Percentiles rank a stretch among this genome's conserved stretches.
Evolutionary conservation across 345 rosid species (phyloP).

Genomic region (Rhodomyrtus tomentosa): DNA sequence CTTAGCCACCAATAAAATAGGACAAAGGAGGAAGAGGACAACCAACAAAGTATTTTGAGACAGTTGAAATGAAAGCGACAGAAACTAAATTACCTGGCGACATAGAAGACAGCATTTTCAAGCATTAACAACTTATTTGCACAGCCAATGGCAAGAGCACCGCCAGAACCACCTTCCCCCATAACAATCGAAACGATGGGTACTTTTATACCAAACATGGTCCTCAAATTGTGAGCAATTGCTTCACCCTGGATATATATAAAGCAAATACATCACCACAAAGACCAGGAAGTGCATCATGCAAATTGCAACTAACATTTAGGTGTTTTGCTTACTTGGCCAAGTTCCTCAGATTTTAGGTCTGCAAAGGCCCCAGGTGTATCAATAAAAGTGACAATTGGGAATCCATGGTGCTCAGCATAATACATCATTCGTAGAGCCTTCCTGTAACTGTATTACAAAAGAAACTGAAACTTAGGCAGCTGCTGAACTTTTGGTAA

Average conservation of each 20-base stretch:
- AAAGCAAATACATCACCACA: not conserved
- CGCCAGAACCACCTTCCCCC: conserved; percentile 99
- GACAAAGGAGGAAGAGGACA: not conserved
- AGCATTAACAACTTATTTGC: conserved; percentile 89
- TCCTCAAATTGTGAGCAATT: conserved; percentile 85
- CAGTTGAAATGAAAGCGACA: not conserved
- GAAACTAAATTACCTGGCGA: conserved; percentile 63
- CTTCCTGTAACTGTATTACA: conserved; percentile 13
- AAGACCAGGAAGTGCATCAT: not conserved
- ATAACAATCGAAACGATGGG: conserved; percentile 89
- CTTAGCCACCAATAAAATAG: not conserved
- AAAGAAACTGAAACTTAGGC: not conserved
- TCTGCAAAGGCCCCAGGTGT: conserved; percentile 39
- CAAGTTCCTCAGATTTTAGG: conserved; percentile 32
- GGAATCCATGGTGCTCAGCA: conserved; percentile 28
- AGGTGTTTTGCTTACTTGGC: conserved; percentile 10
- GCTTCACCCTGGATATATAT: conserved; percentile 76
- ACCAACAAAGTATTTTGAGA: not conserved
- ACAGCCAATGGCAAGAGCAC: conserved; percentile 97
- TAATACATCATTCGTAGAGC: conserved; percentile 22
- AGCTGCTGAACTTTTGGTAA: not conserved
- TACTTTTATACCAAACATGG: conserved; percentile 94
- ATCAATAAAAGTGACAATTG: conserved; percentile 22
- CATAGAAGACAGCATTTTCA: conserved; percentile 93
- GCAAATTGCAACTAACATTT: not conserved